phyloP scores from a whole-genome alignment of 352 stramenopile genomes.

The Plasmopara muralis region DNA sequence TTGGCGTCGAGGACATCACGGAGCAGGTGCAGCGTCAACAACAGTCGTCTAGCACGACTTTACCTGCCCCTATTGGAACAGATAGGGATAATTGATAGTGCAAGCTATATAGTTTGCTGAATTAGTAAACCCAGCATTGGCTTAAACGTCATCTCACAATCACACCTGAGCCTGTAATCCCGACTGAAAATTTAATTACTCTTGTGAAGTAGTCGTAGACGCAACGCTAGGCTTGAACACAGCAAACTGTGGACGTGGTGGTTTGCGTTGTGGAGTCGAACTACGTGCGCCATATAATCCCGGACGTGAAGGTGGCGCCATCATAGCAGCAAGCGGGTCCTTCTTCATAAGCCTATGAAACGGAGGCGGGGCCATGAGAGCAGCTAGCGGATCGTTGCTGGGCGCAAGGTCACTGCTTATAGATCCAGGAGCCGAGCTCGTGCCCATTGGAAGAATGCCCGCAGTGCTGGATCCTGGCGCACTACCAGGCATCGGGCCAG shows the following conservation, averaged over 20 bases:
- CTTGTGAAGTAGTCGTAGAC: constrained; percentile 11
- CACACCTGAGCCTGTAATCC: background rate
- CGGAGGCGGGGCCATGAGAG: constrained; percentile 75
- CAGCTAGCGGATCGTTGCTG: constrained; percentile 59
- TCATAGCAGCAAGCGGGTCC: constrained; percentile 79
- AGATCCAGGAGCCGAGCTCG: constrained; percentile 63
- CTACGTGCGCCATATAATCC: constrained; percentile 28
- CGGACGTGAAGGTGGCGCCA: constrained; percentile 53
- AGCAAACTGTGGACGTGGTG: constrained; percentile 75
- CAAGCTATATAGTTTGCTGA: background rate
- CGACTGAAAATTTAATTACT: constrained; percentile 4
- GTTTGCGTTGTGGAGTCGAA: constrained; percentile 35
- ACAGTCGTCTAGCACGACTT: constrained; percentile 5
- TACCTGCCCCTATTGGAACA: constrained; percentile 13
- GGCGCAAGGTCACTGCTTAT: constrained; percentile 34
- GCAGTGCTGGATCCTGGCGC: constrained; percentile 30
- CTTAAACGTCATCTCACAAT: background rate
- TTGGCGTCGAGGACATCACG: constrained; percentile 68
- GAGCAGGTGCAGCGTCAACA: constrained; percentile 20
- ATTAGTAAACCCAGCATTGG: background rate
- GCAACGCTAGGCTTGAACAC: constrained; percentile 74
- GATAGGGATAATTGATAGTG: constrained; percentile 13
- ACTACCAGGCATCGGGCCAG: constrained; percentile 48
- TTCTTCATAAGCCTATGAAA: constrained; percentile 75
- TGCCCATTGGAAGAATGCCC: constrained; percentile 32